Base-by-base conservation (phyloP, 495 filamentous ascomycete species). In the Hypoxylon perforatum region DNA sequence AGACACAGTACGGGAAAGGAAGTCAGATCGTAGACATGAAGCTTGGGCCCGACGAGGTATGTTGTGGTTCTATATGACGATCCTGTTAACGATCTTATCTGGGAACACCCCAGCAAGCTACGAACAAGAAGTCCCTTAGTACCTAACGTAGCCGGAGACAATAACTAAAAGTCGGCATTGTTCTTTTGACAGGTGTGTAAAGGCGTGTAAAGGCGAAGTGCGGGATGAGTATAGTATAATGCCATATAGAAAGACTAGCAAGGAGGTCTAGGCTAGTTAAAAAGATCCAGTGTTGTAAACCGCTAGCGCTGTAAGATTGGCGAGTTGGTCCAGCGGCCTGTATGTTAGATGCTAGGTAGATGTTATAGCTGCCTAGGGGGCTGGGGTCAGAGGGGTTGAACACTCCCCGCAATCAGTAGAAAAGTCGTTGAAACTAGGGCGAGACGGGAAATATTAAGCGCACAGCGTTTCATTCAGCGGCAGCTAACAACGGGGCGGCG, bases 391-490 rank as follows among this genome's bases (percentile, higher is more conserved):
- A n/a, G 39, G 6, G 39, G 14, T 15, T n/a, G 1, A 39, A 36
- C 39, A 25, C 58, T 44, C 65, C 58, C 47, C 48, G 44, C 36
- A 51, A 63, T 52, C 35, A 36, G 25, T 28, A 3, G 25, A 54
- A 50, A 39, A 44, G 57, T 38, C 22, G 57, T 36, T 42, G 39
- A n/a, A 18, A 21, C 70, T 73, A 73, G 46, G 52, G 67, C 70
- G 21, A 57, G 67, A 73, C 47, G 42, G 70, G 70, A 36, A 71
- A 63, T 67, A 38, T 67, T 71, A 73, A 68, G 67, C 67, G 67
- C 63, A 49, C 45, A 71, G 64, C 54, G 71, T 73, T 59, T 45
- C 64, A 71, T 71, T 50, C 47, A 17, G 61, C 65, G 63, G 60
- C 60, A 67, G 58, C 57, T 69, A 61, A 61, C 53, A 30, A 73